A percentile compares a stretch with the other conserved stretches of the same genome.
These are phyloP conservation scores for Scedosporium dehoogii DNA, from an alignment of 2,329 filamentous ascomycete genomes.

Conservation along the genomic window DNA sequence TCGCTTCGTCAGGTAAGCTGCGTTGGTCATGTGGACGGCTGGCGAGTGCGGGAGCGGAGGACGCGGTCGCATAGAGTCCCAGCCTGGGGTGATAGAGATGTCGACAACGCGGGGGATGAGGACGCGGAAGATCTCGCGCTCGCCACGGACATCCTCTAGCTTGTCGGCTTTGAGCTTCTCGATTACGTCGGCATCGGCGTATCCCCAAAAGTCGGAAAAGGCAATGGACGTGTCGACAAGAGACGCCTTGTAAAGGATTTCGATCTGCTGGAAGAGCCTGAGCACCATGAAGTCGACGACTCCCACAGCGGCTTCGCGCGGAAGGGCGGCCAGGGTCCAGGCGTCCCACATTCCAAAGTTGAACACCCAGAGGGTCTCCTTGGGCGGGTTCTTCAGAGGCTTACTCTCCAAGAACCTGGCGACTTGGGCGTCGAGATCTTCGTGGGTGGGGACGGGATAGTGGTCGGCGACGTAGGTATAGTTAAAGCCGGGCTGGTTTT, in stretches of 20 bases:
- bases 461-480: constrained; percentile 31
- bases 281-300: constrained; percentile 25
- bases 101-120: constrained; percentile 43
- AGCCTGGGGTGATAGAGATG: constrained; percentile 43
- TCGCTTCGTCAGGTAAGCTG: constrained; percentile 34
- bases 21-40: constrained; percentile 44
- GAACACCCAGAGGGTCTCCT: constrained; percentile 44
- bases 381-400: constrained; percentile 20
- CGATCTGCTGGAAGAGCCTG: constrained; percentile 34
- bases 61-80: constrained; percentile 30
- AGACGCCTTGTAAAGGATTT: constrained; percentile 34
- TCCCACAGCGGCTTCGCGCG: constrained; percentile 25
- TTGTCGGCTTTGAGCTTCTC: constrained; percentile 16
- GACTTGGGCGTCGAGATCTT: constrained; percentile 35
- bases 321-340: constrained; percentile 40
- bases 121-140: constrained; percentile 35
- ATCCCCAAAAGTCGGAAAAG: constrained; percentile 32
- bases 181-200: constrained; percentile 17
- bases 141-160: constrained; percentile 15
- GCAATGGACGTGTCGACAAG: constrained; percentile 31
- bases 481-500: constrained; percentile 25
- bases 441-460: constrained; percentile 28
- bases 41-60: constrained; percentile 34
- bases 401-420: constrained; percentile 32
- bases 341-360: constrained; percentile 45